Conservation (phyloP, 371 early-diverging fungal species). For the Mortierella sp. region DNA sequence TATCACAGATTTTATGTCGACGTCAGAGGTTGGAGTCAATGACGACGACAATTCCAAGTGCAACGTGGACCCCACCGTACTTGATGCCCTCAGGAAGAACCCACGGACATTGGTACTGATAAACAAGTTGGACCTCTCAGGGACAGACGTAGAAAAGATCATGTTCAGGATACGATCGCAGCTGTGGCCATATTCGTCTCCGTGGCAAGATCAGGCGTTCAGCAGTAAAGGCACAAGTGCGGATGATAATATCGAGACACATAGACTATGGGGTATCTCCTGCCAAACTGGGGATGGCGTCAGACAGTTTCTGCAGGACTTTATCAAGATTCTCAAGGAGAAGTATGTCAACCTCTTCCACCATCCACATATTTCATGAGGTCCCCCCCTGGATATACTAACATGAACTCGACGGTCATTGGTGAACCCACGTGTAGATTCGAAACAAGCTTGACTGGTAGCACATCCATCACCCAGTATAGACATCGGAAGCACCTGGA, state of each 20-base stretch:
- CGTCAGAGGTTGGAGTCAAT: conserved; percentile 2
- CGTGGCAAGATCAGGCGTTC: background rate
- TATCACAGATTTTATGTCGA: conserved; percentile 31
- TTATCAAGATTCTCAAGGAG: conserved; percentile 64
- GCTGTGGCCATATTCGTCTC: conserved; percentile 18
- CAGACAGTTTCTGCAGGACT: conserved; percentile 60
- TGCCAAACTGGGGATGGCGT: conserved; percentile 73
- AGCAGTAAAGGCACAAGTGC: background rate
- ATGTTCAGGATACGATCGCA: conserved; percentile 13
- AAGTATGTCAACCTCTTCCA: conserved; percentile 46
- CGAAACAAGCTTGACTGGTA: conserved; percentile 57
- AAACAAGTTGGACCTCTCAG: conserved; percentile 72
- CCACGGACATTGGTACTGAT: conserved; percentile 70
- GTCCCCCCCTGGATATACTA: background rate
- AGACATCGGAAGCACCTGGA: conserved; percentile 78
- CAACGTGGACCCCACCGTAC: conserved; percentile 58
- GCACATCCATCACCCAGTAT: conserved; percentile 74
- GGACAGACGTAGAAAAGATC: conserved; percentile 10
- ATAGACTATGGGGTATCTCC: conserved; percentile 64
- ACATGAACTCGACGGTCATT: background rate
- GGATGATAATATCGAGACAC: background rate
- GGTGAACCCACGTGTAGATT: conserved; percentile 52
- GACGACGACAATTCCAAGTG: background rate
- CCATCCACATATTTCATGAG: conserved; percentile 1
- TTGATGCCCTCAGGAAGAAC: conserved; percentile 56